Percentiles rank a stretch among this genome's conserved stretches.
Evolutionary conservation across 768 basidiomycete genomes (phyloP).

Genomic region (Calvatia gigantea): DNA sequence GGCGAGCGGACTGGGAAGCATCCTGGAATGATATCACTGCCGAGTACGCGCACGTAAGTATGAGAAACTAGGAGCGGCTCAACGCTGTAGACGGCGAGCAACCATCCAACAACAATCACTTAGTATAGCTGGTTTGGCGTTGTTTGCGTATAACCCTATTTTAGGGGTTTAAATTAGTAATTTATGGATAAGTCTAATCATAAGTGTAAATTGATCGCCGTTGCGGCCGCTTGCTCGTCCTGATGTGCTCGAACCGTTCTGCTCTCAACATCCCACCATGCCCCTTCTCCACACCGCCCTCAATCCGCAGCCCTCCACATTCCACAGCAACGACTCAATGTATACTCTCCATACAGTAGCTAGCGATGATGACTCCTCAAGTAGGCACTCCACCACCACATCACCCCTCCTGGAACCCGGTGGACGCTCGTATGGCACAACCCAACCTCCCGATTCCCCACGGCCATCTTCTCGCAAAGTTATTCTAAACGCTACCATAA

Average conservation of each 20-base stretch:
- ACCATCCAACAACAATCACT: slow-evolving; percentile 13
- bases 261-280: slow-evolving; percentile 10
- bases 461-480: slow-evolving; percentile 49
- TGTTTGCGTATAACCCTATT: slow-evolving; percentile 29
- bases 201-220: background rate
- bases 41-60: slow-evolving; percentile 9
- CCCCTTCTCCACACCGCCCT: slow-evolving; percentile 20
- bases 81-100: slow-evolving; percentile 29
- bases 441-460: slow-evolving; percentile 35
- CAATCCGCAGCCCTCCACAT: slow-evolving; percentile 17
- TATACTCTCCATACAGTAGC: slow-evolving; percentile 68
- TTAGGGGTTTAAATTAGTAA: slow-evolving; percentile 20
- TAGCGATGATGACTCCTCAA: slow-evolving; percentile 23
- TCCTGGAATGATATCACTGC: slow-evolving; percentile 16
- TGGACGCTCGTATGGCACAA: slow-evolving; percentile 52
- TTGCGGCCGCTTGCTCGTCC: background rate
- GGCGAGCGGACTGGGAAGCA: slow-evolving; percentile 33
- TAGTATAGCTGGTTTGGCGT: slow-evolving; percentile 26
- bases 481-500: slow-evolving; percentile 76
- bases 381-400: slow-evolving; percentile 25
- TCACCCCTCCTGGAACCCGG: slow-evolving; percentile 42
- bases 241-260: background rate
- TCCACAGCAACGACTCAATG: slow-evolving; percentile 28
- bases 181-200: background rate
- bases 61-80: slow-evolving; percentile 21